These are phyloP conservation scores for Leishmania arabica DNA, from an alignment of 208 protist species.

Conservation along the genomic window DNA sequence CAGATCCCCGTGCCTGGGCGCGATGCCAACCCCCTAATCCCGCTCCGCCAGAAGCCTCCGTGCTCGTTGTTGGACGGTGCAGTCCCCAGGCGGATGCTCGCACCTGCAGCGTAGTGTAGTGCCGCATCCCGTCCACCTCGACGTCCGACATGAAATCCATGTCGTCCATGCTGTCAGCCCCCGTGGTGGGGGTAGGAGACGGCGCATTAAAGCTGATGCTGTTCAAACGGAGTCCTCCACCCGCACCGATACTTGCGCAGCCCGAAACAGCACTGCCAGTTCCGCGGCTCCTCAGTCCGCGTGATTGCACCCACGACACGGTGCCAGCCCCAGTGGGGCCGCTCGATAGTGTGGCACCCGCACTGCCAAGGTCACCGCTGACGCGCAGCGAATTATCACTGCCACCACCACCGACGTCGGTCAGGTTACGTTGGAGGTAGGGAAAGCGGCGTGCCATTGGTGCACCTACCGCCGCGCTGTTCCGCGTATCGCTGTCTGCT, in stretches of 20 bases:
- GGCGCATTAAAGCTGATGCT: not conserved
- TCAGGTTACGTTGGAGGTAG: constrained; percentile 9
- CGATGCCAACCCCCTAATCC: not conserved
- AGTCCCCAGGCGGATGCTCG: constrained; percentile 25
- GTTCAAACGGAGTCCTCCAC: not conserved
- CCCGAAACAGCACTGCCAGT: not conserved
- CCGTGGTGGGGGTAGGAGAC: not conserved
- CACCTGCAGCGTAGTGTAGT: constrained; percentile 17
- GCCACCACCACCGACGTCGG: not conserved
- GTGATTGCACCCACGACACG: not conserved
- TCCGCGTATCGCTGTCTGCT: not conserved
- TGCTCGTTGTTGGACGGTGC: not conserved
- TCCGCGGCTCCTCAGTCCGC: constrained; percentile 10
- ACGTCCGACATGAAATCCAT: constrained; percentile 30
- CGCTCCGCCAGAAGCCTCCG: not conserved
- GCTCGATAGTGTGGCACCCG: not conserved
- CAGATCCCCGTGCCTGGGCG: not conserved
- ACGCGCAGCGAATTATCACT: not conserved
- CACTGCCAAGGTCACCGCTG: not conserved
- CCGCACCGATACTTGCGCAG: not conserved
- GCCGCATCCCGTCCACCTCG: constrained; percentile 18
- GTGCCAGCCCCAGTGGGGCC: not conserved
- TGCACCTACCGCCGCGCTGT: not conserved
- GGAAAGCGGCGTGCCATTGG: constrained; percentile 1
- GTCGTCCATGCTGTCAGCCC: constrained; percentile 14